Conservation (phyloP, 2,329 filamentous ascomycete species). For the Apiospora marii region DNA sequence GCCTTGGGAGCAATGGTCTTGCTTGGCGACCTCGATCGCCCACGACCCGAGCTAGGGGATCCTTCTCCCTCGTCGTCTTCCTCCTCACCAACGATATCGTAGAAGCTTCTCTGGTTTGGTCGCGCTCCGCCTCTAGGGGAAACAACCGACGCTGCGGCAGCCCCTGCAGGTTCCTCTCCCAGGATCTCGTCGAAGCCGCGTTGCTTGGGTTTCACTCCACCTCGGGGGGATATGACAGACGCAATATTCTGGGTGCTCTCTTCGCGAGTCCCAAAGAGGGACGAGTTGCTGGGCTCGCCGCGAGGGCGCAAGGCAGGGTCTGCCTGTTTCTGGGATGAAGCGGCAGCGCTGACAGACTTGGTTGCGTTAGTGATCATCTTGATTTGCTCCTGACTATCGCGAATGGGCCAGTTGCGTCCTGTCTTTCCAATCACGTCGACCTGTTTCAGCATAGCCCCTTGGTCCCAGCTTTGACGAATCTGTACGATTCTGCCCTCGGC, state of each 20-base stretch:
- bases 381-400: slow-evolving; percentile 84
- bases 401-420: slow-evolving; percentile 94
- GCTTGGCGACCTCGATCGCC: slow-evolving; percentile 47
- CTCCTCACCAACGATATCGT: slow-evolving; percentile 73
- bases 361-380: slow-evolving; percentile 74
- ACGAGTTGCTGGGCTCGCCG: slow-evolving; percentile 67
- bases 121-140: slow-evolving; percentile 66
- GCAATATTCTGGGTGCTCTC: slow-evolving; percentile 60
- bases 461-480: slow-evolving; percentile 94
- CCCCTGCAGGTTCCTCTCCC: slow-evolving; percentile 52
- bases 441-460: slow-evolving; percentile 90
- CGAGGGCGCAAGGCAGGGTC: slow-evolving; percentile 59
- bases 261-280: slow-evolving; percentile 77
- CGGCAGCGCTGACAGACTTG: slow-evolving; percentile 50
- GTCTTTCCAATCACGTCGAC: slow-evolving; percentile 91
- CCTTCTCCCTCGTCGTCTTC: slow-evolving; percentile 42
- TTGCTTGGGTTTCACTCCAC: slow-evolving; percentile 66
- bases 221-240: slow-evolving; percentile 68
- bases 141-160: slow-evolving; percentile 53
- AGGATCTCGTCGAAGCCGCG: slow-evolving; percentile 78
- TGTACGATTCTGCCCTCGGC: slow-evolving; percentile 79
- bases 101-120: slow-evolving; percentile 72
- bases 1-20: slow-evolving; percentile 40
- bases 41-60: slow-evolving; percentile 51
- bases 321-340: slow-evolving; percentile 46